These are phyloP conservation scores for Geotrichum fermentans DNA, from an alignment of 1,139 yeast species.

Conservation along the genomic window DNA sequence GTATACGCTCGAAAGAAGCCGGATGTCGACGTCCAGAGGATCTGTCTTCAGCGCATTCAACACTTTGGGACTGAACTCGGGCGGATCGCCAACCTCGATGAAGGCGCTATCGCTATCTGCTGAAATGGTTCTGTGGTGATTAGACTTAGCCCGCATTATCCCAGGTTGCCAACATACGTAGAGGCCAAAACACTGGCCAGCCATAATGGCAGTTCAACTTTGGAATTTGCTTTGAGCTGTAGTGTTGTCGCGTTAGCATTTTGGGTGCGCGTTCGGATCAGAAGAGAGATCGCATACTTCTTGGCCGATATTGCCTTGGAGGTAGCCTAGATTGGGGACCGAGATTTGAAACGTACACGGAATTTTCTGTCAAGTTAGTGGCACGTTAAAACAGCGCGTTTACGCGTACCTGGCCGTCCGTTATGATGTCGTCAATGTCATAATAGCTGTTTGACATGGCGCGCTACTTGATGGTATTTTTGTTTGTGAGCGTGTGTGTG, in stretches of 20 bases:
- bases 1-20: constrained; percentile 60
- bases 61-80: constrained; percentile 56
- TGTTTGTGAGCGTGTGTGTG: neutral
- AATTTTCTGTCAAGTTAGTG: constrained; percentile 44
- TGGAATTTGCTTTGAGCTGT: constrained; percentile 56
- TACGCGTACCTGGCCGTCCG: constrained; percentile 51
- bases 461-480: too few species aligned
- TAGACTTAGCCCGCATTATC: constrained; percentile 29
- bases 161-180: constrained; percentile 36
- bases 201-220: constrained; percentile 84
- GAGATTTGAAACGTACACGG: constrained; percentile 75
- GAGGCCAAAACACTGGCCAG: constrained; percentile 70
- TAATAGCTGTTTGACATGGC: constrained; percentile 48
- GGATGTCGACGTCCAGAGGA: constrained; percentile 62
- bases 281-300: constrained; percentile 29
- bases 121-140: constrained; percentile 30
- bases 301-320: constrained; percentile 77
- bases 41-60: constrained; percentile 79
- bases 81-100: constrained; percentile 65
- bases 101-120: constrained; percentile 50
- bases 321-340: constrained; percentile 80
- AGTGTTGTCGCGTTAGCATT: neutral
- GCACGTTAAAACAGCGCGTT: neutral
- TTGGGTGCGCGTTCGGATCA: neutral
- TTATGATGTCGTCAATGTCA: constrained; percentile 81